phyloP scores from a whole-genome alignment of 2,329 filamentous ascomycete genomes.

The Mycosphaerella sp. region DNA sequence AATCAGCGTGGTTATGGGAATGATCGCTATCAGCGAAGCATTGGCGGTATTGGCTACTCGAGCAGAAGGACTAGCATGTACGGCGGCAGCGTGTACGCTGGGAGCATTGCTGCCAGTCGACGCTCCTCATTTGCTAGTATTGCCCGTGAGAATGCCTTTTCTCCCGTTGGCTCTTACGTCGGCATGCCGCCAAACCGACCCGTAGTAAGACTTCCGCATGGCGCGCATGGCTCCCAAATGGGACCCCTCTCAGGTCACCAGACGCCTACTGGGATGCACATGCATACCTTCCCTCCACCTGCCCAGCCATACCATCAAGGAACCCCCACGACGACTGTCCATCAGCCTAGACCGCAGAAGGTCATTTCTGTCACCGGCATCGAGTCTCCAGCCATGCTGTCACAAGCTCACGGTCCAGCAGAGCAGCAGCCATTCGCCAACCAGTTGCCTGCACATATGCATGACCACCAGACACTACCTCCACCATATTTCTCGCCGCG shows the following conservation, averaged over 20 bases:
- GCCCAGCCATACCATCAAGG: slow-evolving; percentile 55
- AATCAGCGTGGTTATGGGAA: slow-evolving; percentile 73
- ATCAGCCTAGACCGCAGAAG: slow-evolving; percentile 93
- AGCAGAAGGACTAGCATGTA: slow-evolving; percentile 77
- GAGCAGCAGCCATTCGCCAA: slow-evolving; percentile 88
- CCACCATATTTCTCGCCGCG: slow-evolving; percentile 46
- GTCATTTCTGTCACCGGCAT: slow-evolving; percentile 88
- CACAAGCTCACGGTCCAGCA: slow-evolving; percentile 44
- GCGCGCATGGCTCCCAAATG: slow-evolving; percentile 35
- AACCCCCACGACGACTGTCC: slow-evolving; percentile 65
- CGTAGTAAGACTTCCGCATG: slow-evolving; percentile 75
- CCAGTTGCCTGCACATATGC: slow-evolving; percentile 74
- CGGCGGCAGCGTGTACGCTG: slow-evolving; percentile 72
- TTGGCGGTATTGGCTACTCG: slow-evolving; percentile 60
- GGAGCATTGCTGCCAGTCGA: slow-evolving; percentile 80
- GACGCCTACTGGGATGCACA: slow-evolving; percentile 46
- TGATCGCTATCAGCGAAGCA: slow-evolving; percentile 64
- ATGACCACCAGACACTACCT: slow-evolving; percentile 47
- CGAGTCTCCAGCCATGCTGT: slow-evolving; percentile 67
- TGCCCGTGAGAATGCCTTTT: slow-evolving; percentile 67
- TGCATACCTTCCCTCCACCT: slow-evolving; percentile 48
- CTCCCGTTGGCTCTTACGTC: slow-evolving; percentile 68
- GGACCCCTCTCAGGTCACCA: slow-evolving; percentile 32
- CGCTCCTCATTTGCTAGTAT: slow-evolving; percentile 71
- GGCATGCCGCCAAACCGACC: slow-evolving; percentile 56